These are phyloP conservation scores for Pseudonectria foliicola DNA, from an alignment of 2,329 filamentous ascomycete species.

Conservation along the genomic window DNA sequence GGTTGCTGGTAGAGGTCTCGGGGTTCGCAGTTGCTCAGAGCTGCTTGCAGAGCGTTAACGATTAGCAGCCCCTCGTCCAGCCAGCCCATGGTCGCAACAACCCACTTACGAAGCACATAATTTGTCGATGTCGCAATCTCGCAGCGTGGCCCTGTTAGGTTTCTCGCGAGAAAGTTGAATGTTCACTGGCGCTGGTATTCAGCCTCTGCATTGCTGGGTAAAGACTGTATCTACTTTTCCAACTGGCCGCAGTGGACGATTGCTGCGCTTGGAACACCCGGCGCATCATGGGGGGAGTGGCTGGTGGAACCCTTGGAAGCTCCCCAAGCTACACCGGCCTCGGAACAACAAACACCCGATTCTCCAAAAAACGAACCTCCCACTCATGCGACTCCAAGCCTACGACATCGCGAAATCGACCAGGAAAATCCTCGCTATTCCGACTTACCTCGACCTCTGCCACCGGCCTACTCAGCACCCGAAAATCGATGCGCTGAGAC, in stretches of 20 bases:
- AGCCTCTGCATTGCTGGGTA: no score
- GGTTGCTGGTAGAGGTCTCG: slow-evolving; percentile 12
- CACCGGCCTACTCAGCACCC: slow-evolving; percentile 2
- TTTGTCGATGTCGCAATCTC: background rate
- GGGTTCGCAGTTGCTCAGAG: slow-evolving; percentile 12
- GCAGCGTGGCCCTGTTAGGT: no score
- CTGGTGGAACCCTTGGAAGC: slow-evolving; percentile 10
- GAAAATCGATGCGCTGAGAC: slow-evolving; percentile 3
- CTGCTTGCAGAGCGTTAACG: slow-evolving; percentile 16
- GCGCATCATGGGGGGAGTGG: slow-evolving; percentile 3
- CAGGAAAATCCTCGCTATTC: slow-evolving; percentile 3
- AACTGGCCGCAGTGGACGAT: no score
- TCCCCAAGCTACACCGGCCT: slow-evolving; percentile 16
- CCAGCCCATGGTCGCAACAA: no score
- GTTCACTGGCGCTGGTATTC: no score
- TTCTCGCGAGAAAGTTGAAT: no score
- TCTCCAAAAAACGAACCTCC: slow-evolving; percentile 6
- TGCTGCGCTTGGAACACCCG: slow-evolving; percentile 2
- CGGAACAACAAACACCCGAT: slow-evolving; percentile 26
- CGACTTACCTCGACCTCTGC: slow-evolving; percentile 2
- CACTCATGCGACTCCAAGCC: slow-evolving; percentile 7
- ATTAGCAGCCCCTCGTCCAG: slow-evolving; percentile 20
- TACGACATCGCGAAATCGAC: slow-evolving; percentile 9
- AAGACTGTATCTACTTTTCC: no score
- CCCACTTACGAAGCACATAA: slow-evolving; percentile 18